These are phyloP conservation scores for Coemansia erecta DNA, from an alignment of 192 early-diverging fungal genomes.

Conservation along the genomic window DNA sequence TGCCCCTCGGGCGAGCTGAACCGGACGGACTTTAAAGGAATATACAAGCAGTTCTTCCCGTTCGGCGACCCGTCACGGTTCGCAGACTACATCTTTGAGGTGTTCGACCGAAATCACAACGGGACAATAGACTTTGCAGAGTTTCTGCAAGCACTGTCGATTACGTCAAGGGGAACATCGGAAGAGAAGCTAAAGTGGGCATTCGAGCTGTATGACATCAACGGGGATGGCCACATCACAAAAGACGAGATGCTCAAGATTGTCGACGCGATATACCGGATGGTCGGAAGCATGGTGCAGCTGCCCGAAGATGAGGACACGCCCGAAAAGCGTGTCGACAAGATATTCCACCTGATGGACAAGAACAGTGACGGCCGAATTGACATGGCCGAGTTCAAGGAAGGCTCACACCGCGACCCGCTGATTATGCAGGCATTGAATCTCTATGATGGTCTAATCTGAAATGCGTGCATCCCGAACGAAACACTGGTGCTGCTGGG, in stretches of 20 bases:
- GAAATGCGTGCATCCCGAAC: conserved; percentile 8
- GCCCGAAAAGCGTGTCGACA: conserved; percentile 84
- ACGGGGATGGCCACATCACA: conserved; percentile 84
- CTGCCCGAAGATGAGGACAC: conserved; percentile 89
- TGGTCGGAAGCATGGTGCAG: conserved; percentile 90
- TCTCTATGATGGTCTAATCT: conserved; percentile 84
- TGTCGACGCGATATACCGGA: conserved; percentile 93
- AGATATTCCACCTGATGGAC: conserved; percentile 90
- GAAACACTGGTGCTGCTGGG: too few relatives aligned
- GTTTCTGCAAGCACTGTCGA: conserved; percentile 82
- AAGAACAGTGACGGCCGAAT: conserved; percentile 80
- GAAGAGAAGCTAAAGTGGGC: conserved; percentile 89
- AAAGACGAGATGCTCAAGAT: conserved; percentile 87
- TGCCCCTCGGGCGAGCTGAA: conserved; percentile 84
- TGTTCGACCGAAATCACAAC: conserved; percentile 89
- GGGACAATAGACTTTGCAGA: conserved; percentile 90
- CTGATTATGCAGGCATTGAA: conserved; percentile 84
- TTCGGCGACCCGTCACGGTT: conserved; percentile 90
- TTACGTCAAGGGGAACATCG: conserved; percentile 75
- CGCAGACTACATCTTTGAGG: conserved; percentile 88
- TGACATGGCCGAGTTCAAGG: conserved; percentile 82
- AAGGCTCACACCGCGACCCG: conserved; percentile 85
- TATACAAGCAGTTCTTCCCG: conserved; percentile 97
- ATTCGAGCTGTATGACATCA: conserved; percentile 89
- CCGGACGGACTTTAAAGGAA: conserved; percentile 83